phyloP scores from a whole-genome alignment of 2,329 filamentous ascomycete genomes.

The Setomelanomma holmii region DNA sequence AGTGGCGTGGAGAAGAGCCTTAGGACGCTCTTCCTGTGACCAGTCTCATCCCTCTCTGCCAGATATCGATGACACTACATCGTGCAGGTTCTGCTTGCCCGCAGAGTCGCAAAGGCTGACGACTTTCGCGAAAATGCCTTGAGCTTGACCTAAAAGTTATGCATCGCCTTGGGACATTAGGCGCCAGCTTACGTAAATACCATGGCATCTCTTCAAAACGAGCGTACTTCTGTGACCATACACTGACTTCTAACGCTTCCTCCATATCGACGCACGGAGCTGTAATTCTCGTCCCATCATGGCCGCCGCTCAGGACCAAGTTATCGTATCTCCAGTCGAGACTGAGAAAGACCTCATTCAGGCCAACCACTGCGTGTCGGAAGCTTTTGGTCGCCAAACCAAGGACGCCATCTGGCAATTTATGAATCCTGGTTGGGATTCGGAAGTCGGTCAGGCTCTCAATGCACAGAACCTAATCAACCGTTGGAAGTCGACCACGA shows the following conservation, averaged over 20 bases:
- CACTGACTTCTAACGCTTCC: background rate
- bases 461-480: constrained; percentile 50
- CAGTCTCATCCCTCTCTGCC: no score
- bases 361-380: constrained; percentile 43
- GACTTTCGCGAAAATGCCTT: no score
- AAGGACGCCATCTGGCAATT: constrained; percentile 60
- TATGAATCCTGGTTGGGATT: constrained; percentile 64
- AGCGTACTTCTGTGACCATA: background rate
- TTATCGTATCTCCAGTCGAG: constrained; percentile 26
- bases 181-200: constrained; percentile 3
- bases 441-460: constrained; percentile 51
- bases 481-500: constrained; percentile 52
- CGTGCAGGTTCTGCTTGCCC: no score
- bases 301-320: constrained; percentile 15
- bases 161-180: no score
- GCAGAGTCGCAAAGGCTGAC: no score
- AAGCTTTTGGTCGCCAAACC: constrained; percentile 60
- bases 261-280: background rate
- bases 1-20: no score
- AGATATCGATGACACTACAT: no score
- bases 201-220: background rate
- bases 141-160: no score
- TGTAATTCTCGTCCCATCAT: constrained; percentile 9
- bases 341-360: constrained; percentile 32
- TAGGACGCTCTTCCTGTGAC: no score